Evolutionary conservation across 805 yeast species (phyloP).

Genomic region (Saccharomycopsis olivae): DNA sequence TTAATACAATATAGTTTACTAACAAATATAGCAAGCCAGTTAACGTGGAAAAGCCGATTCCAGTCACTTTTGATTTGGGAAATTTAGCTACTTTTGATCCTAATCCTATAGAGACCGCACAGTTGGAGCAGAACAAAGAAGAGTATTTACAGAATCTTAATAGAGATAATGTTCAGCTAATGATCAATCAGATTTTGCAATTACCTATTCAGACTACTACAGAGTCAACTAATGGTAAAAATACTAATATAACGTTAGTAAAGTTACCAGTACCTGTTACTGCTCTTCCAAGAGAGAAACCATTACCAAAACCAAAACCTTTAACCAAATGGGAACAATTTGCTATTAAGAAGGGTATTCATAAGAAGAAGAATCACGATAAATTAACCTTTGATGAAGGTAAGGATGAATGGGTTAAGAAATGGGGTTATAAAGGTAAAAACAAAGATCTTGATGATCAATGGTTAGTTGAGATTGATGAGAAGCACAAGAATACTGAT

Average conservation of each 20-base stretch:
- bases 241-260: constrained; percentile 71
- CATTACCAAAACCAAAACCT: constrained; percentile 85
- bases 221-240: constrained; percentile 46
- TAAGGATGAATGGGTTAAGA: constrained; percentile 89
- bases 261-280: constrained; percentile 78
- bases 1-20: too few species aligned
- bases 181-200: constrained; percentile 82
- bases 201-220: constrained; percentile 85
- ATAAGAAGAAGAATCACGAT: constrained; percentile 81
- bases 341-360: constrained; percentile 92
- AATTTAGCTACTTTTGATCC: constrained; percentile 84
- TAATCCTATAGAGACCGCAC: constrained; percentile 64
- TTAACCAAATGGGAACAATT: constrained; percentile 95
- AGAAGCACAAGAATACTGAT: constrained; percentile 45
- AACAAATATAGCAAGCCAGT: constrained; percentile 60
- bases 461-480: constrained; percentile 94
- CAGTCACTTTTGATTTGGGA: constrained; percentile 83
- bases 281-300: constrained; percentile 85
- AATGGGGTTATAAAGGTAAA: constrained; percentile 96
- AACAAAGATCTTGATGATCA: constrained; percentile 76
- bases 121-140: constrained; percentile 50
- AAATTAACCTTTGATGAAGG: constrained; percentile 86
- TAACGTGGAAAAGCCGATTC: constrained; percentile 84
- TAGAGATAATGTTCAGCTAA: constrained; percentile 86
- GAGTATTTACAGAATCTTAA: constrained; percentile 52